Percentiles rank a stretch among this genome's conserved stretches.
Evolutionary conservation across 2,329 filamentous ascomycete species (phyloP).

Genomic region (Aspergillus viridinutans): DNA sequence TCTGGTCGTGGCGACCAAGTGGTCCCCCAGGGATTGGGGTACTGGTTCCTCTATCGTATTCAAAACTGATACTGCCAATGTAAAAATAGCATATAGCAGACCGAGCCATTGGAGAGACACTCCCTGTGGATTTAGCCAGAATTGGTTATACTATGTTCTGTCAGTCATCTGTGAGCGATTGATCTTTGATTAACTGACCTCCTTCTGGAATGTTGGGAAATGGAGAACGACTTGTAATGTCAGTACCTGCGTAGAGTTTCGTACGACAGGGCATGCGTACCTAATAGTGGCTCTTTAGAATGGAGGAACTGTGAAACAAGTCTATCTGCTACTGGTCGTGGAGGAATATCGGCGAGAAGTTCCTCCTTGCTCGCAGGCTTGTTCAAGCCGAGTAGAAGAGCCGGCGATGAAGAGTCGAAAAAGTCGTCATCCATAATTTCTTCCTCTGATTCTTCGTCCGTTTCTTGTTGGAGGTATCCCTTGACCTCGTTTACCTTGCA

Average conservation of each 20-base stretch:
- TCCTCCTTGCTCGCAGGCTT: conserved; percentile 27
- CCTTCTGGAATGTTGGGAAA: conserved; percentile 28
- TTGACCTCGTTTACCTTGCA: conserved; percentile 32
- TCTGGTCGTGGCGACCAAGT: conserved; percentile 32
- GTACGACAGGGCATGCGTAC: conserved; percentile 14
- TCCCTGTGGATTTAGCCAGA: conserved; percentile 25
- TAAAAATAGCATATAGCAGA: conserved; percentile 26
- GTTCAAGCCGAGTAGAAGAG: conserved; percentile 25
- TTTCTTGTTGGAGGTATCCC: conserved; percentile 23
- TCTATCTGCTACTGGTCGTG: conserved; percentile 28
- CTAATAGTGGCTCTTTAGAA: conserved; percentile 27
- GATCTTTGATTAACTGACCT: conserved; percentile 14
- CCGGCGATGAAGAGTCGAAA: conserved; percentile 19
- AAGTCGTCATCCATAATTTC: conserved; percentile 19
- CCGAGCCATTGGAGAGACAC: conserved; percentile 29
- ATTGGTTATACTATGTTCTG: conserved; percentile 23
- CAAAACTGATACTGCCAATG: conserved; percentile 24
- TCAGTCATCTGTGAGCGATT: not conserved
- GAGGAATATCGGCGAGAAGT: conserved; percentile 28
- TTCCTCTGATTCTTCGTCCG: conserved; percentile 20
- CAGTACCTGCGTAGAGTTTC: not conserved
- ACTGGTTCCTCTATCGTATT: conserved; percentile 22
- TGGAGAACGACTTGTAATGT: conserved; percentile 23
- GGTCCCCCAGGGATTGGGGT: conserved; percentile 13
- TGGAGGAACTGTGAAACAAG: conserved; percentile 33